Percentiles rank a stretch among this genome's conserved stretches.
These are phyloP conservation scores for Cucurbita moschata DNA, from an alignment of 306 rosid genomes.

Conservation along the genomic window DNA sequence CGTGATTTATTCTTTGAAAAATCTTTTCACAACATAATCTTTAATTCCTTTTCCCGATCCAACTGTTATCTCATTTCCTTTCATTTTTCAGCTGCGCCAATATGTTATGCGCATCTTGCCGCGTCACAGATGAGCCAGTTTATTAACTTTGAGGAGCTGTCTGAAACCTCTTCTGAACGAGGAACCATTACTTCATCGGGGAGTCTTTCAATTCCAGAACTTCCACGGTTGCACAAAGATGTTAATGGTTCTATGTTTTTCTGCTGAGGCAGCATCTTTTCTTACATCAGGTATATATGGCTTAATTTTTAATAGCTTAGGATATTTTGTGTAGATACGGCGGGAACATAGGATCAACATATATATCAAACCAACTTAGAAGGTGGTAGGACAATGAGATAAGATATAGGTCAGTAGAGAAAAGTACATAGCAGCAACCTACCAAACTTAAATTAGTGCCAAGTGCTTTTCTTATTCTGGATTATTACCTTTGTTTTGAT, in stretches of 20 bases:
- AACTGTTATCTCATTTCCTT: slow-evolving; percentile 5
- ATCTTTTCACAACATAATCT: not conserved
- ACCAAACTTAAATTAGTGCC: not conserved
- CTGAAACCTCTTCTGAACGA: slow-evolving; percentile 33
- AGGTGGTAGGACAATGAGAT: not conserved
- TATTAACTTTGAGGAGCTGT: slow-evolving; percentile 43
- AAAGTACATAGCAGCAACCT: not conserved
- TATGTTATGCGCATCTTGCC: slow-evolving; percentile 79
- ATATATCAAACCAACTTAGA: not conserved
- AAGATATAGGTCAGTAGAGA: not conserved
- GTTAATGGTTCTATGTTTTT: slow-evolving; percentile 64
- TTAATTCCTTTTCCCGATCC: not conserved
- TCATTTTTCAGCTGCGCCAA: slow-evolving; percentile 53
- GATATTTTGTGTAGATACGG: not conserved
- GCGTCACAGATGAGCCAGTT: slow-evolving; percentile 67
- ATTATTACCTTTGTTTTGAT: not conserved
- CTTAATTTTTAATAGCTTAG: not conserved
- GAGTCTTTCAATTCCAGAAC: slow-evolving; percentile 38
- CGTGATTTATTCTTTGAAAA: not conserved
- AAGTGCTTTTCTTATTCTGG: not conserved
- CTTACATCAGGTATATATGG: not conserved
- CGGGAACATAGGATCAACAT: not conserved
- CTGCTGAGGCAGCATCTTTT: slow-evolving; percentile 33
- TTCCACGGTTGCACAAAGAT: slow-evolving; percentile 43
- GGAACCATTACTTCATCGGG: slow-evolving; percentile 13